Base-by-base conservation (phyloP, 2,329 filamentous ascomycete species). In the Sarocladiaceae sp. region DNA sequence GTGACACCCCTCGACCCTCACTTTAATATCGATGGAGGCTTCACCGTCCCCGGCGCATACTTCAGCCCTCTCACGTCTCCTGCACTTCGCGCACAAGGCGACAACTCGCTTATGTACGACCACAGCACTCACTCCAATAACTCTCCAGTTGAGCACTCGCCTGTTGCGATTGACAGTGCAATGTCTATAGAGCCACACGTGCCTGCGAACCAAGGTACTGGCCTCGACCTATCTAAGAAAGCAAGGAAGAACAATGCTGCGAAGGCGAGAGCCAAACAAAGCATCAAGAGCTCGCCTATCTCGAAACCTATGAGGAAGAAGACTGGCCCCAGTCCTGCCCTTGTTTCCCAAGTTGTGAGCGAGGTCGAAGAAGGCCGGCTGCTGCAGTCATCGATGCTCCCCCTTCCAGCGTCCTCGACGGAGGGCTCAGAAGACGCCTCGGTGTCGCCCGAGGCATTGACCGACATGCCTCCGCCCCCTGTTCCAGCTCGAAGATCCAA, bases 1-100 rank as follows among this genome's bases (percentile, higher is more conserved):
- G 85, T 91, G 33, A 90, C 86, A 2, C 86, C 87, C 18, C 72
- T 89, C 42, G 87, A 90, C 56, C 72, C 78, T 33, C 80, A 83
- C 51, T 88, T 87, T 58, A 70, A 74, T 35, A 67, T 78, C 48
- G 76, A 80, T 19, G 65, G 64, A 24, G 67, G 69, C 39, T 87
- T 80, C 54, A 74, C 76, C 5, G 72, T 86, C 3, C 81, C 83
- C 0, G 78, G 77, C 27, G 77, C 84, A 26, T 91, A 89, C 64
- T 90, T 93, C 60, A 93, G 86, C 57, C 87, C 87, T 9, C 71
- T 93, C 40, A 89, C 85, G 4, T 93, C 87, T 13, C 87, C 87
- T 1, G 85, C 86, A 3, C 69, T 93, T 15, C 83, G 86, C 60
- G 84, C 85, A 1, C 84, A 89, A 59, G 78, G 70, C 48, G 77